These are phyloP conservation scores for Colletotrichum ledebouriae DNA, from an alignment of 2,329 filamentous ascomycete species.

Conservation along the genomic window DNA sequence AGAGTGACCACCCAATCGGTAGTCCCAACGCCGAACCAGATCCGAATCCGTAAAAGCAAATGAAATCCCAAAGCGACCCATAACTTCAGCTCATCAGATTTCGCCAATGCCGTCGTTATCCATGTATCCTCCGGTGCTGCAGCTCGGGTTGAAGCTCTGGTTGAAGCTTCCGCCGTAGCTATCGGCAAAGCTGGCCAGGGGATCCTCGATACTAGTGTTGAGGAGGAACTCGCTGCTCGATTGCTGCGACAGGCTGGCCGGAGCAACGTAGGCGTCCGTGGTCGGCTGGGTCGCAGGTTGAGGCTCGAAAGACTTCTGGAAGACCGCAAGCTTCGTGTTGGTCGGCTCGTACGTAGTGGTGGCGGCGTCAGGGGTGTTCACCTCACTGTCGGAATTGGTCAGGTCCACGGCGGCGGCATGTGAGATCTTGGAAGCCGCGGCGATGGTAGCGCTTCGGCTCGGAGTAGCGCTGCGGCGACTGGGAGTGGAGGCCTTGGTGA, in stretches of 20 bases:
- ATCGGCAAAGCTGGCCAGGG: conserved; percentile 28
- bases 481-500: conserved; percentile 19
- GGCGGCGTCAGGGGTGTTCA: conserved; percentile 39
- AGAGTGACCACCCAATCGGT: conserved; percentile 6
- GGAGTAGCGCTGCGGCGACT: conserved; percentile 34
- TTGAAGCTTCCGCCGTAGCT: conserved; percentile 5
- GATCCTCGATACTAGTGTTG: conserved; percentile 9
- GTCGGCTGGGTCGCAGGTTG: conserved; percentile 4
- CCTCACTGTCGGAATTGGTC: conserved; percentile 43
- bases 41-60: conserved; percentile 9
- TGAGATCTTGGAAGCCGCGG: conserved; percentile 37
- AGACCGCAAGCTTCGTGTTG: conserved; percentile 23
- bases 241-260: conserved; percentile 29
- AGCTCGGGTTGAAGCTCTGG: background rate
- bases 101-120: conserved; percentile 52
- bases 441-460: conserved; percentile 42
- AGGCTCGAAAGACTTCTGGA: conserved; percentile 27
- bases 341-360: conserved; percentile 22
- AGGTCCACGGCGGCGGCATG: conserved; percentile 40
- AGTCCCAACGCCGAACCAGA: conserved; percentile 32
- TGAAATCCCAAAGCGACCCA: background rate
- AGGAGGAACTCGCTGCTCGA: background rate
- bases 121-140: conserved; percentile 42
- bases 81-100: conserved; percentile 46
- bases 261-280: background rate